Evolutionary conservation across 2,329 filamentous ascomycete species (phyloP), one percentile per base, ranked within the genome.

Genomic region (Coccinonectria pachysandricola): DNA sequence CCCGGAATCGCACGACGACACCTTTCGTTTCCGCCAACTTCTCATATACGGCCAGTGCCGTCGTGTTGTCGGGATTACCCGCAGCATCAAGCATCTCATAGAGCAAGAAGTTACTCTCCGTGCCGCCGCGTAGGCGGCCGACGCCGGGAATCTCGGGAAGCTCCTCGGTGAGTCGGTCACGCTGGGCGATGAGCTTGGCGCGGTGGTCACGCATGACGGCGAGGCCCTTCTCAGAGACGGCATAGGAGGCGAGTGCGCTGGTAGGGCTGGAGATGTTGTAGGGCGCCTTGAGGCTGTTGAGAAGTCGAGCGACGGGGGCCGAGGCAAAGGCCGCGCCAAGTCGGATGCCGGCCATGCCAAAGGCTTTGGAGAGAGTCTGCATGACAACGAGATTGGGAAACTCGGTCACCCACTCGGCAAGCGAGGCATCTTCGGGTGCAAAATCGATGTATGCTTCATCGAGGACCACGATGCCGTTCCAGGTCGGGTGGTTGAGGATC

Each of bases 391-490:
- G 66, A 55, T 98, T 98, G 26, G 88, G 87, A 74, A 83, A 92
- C 48, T 94, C 86, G 18, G 71, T 66, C 1, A 93, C 87, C 79
- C 84, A 93, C 56, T 93, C 83, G 14, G 91, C 88, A 14, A 96
- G 68, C 40, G 82, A 92, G 21, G 82, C 68, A 14, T 72, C 76
- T 10, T 57, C 75, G 5, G 76, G 75, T 6, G 87, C 79, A 49
- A 96, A 98, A 59, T 98, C 91, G 45, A 98, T 53, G 58, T 98
- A 98, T 11, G 91, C 91, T 59, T 98, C 91, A 54, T 98, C 91
- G 14, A 96, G 64, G 4, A 95, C 75, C 3, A 98, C 79, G 12
- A 98, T 65, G 27, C 91, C 91, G 56, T 98, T 98, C 87, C 88
- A 98, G 1, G 77, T 84, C 9, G 82, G 78, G 65, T 95, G 86